Conservation (phyloP, 352 stramenopile species). For the Saprolegnia parasitica region DNA sequence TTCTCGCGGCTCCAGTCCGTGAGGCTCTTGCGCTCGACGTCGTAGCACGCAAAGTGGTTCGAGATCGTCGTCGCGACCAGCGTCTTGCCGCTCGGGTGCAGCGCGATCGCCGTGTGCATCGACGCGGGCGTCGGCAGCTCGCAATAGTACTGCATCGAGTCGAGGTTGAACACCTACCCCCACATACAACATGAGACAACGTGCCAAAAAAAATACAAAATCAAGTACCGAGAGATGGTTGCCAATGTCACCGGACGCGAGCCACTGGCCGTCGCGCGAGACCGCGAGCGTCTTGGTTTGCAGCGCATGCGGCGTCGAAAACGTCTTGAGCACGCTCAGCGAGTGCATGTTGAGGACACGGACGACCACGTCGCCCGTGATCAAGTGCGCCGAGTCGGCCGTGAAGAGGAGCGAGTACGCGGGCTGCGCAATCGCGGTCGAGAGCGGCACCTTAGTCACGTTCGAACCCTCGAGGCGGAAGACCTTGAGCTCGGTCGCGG, state of each 20-base stretch:
- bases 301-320: conserved; percentile 33
- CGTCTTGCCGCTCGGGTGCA: conserved; percentile 68
- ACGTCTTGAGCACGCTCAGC: conserved; percentile 73
- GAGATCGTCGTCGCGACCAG: conserved; percentile 77
- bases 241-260: conserved; percentile 53
- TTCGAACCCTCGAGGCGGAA: conserved; percentile 64
- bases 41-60: conserved; percentile 82
- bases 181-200: too few relatives aligned
- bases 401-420: conserved; percentile 27
- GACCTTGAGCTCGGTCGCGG: conserved; percentile 79
- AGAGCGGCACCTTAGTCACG: conserved; percentile 46
- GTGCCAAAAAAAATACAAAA: too few relatives aligned
- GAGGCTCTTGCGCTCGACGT: conserved; percentile 47
- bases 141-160: conserved; percentile 81
- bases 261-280: conserved; percentile 76
- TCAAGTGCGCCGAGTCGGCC: conserved; percentile 48
- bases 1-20: conserved; percentile 31
- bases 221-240: conserved; percentile 57
- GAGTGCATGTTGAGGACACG: conserved; percentile 65
- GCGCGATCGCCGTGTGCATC: conserved; percentile 75
- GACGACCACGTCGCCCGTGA: conserved; percentile 58
- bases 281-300: conserved; percentile 48
- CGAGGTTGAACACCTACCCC: conserved; percentile 63
- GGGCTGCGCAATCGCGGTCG: conserved; percentile 32
- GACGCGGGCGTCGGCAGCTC: conserved; percentile 55